A percentile compares a stretch with the other conserved stretches of the same genome.
Evolutionary conservation across 495 filamentous ascomycete genomes (phyloP).

Genomic region (Jackrogersella minutella): DNA sequence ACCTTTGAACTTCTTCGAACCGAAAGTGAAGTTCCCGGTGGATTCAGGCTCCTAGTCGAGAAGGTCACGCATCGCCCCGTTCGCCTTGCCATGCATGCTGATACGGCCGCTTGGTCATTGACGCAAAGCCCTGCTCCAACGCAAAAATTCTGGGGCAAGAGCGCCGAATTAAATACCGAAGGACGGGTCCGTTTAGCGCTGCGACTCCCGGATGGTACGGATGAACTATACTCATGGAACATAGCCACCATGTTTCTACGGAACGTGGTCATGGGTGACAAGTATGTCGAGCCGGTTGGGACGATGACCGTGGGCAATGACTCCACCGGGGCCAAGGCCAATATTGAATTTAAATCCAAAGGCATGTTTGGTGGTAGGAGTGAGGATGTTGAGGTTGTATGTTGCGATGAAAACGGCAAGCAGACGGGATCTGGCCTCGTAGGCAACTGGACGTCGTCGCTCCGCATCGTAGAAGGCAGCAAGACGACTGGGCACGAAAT

Average conservation of each 20-base stretch:
- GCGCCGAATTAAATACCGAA: constrained; percentile 88
- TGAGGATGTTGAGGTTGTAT: constrained; percentile 84
- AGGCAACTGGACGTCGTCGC: constrained; percentile 84
- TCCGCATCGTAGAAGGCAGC: constrained; percentile 68
- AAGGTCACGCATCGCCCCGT: constrained; percentile 94
- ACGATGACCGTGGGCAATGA: constrained; percentile 85
- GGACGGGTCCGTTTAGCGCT: constrained; percentile 80
- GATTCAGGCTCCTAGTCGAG: constrained; percentile 89
- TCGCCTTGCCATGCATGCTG: constrained; percentile 90
- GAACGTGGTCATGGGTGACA: constrained; percentile 97
- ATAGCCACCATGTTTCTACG: constrained; percentile 87
- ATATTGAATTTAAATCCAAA: constrained; percentile 86
- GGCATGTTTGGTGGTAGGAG: constrained; percentile 96
- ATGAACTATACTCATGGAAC: constrained; percentile 85
- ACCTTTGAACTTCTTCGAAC: constrained; percentile 93
- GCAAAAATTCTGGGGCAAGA: constrained; percentile 99
- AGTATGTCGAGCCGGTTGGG: constrained; percentile 95
- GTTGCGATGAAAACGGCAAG: constrained; percentile 68
- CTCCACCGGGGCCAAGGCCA: constrained; percentile 76
- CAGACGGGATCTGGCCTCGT: constrained; percentile 67
- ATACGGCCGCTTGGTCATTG: constrained; percentile 82
- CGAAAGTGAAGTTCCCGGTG: constrained; percentile 70
- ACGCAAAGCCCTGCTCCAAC: constrained; percentile 85
- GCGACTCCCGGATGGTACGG: constrained; percentile 64
- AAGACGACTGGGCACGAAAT: constrained; percentile 66